Base-by-base conservation (phyloP, 768 basidiomycete species). In the Xerocomus spinulosus region DNA sequence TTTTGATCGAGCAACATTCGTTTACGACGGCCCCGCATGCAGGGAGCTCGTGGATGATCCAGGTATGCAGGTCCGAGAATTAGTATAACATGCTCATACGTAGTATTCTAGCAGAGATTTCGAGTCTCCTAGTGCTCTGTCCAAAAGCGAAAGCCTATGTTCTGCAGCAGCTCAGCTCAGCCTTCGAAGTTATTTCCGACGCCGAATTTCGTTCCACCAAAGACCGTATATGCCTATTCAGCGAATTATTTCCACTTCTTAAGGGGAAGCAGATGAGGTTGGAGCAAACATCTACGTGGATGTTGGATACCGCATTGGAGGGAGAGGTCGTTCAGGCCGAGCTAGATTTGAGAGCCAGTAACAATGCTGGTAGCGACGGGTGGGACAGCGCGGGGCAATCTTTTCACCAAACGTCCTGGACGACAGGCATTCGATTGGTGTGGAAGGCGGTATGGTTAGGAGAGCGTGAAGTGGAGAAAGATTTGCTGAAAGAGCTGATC, bases 1-100 rank as follows among this genome's bases (percentile, higher is more conserved):
- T 25, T 51, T 51, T 37, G 56, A 66, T 9, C 50, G 56, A 0
- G 40, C 5, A 10, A 28, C 25, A 0, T 64, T 66, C 15, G 9
- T n/a, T 2, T 55, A 43, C 9, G 0, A 5, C 6, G 42, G 6
- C 1, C 28, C 21, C 4, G 29, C 12, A 1, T 3, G 5, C 0
- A 48, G 38, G 26, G 37, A 3, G 4, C 5, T 17, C 12, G 24
- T 48, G 2, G 33, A 47, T 2, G 4, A 33, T 34, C 40, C 38
- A 24, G 54, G 54, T 64, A 12, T 13, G 32, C n/a, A 0, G 2
- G 6, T 12, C 15, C 26, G 2, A 30, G 9, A 3, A 17, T 30
- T 6, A 21, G 36, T n/a, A 20, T 14, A 2, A 21, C 6, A 15
- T 6, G 14, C 17, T 51, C 13, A 57, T n/a, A 2, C 10, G 2